Evolutionary conservation across 2,329 filamentous ascomycete species (phyloP).

Genomic region (Botrytis tulipae): DNA sequence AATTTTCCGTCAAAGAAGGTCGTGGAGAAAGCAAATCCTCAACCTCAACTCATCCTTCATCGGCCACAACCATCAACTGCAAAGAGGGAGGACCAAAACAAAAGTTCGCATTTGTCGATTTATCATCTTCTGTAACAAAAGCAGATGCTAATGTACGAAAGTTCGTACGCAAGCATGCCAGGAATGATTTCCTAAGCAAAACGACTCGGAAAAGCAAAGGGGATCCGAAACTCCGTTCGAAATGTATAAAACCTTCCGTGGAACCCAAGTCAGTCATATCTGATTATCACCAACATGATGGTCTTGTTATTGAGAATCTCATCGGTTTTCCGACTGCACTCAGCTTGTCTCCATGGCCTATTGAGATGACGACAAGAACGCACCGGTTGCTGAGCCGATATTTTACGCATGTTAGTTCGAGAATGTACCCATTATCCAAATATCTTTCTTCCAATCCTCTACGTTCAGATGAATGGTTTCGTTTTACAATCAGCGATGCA

Average conservation of each 20-base stretch:
- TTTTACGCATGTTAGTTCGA: slow-evolving; percentile 23
- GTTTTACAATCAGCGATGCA: slow-evolving; percentile 28
- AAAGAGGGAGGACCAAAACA: neutral
- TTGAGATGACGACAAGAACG: slow-evolving; percentile 22
- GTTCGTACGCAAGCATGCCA: slow-evolving; percentile 28
- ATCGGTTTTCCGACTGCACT: slow-evolving; percentile 27
- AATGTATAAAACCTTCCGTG: neutral
- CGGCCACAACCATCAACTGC: neutral
- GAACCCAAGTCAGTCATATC: neutral
- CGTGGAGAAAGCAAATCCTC: neutral
- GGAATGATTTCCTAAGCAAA: slow-evolving; percentile 26
- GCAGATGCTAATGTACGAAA: slow-evolving; percentile 23
- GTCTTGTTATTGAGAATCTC: neutral
- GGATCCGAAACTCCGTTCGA: neutral
- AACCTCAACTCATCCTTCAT: neutral
- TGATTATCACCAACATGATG: neutral
- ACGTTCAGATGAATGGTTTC: slow-evolving; percentile 28
- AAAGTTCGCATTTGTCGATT: slow-evolving; percentile 28
- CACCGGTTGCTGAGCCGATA: slow-evolving; percentile 27
- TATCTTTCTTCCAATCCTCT: slow-evolving; percentile 26
- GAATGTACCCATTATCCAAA: slow-evolving; percentile 24
- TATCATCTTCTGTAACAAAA: slow-evolving; percentile 12
- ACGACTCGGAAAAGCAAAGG: neutral
- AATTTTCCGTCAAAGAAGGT: neutral
- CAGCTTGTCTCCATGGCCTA: slow-evolving; percentile 22